phyloP scores from a whole-genome alignment of 768 basidiomycete genomes.

The Termitomyces sp. region DNA sequence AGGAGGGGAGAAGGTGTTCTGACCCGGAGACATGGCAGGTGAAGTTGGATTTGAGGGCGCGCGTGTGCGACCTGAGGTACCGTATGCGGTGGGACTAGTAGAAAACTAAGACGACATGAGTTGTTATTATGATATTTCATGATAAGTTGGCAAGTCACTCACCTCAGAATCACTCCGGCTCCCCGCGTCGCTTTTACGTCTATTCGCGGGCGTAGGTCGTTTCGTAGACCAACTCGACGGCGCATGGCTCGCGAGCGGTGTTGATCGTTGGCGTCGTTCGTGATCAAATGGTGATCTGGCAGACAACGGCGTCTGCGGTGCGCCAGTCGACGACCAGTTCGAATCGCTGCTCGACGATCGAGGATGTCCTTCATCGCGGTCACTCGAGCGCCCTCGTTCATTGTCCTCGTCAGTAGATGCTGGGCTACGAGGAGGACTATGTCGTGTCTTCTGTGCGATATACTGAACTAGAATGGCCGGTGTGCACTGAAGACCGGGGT shows the following conservation, averaged over 20 bases:
- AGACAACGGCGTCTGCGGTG: conserved; percentile 49
- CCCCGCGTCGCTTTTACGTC: conserved; percentile 75
- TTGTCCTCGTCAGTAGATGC: conserved; percentile 25
- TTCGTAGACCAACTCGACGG: conserved; percentile 71
- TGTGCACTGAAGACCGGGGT: conserved; percentile 63
- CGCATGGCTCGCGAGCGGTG: conserved; percentile 49
- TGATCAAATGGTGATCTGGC: conserved; percentile 64
- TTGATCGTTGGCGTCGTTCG: conserved; percentile 63
- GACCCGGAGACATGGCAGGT: conserved; percentile 27
- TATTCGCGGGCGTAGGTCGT: conserved; percentile 58
- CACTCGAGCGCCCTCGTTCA: conserved; percentile 30
- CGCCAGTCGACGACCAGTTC: conserved; percentile 42
- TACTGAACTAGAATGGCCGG: conserved; percentile 60
- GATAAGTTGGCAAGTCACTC: conserved; percentile 16
- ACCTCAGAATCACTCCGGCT: conserved; percentile 76
- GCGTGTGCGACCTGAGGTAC: conserved; percentile 44
- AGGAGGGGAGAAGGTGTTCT: conserved; percentile 25
- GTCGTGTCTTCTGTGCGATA: conserved; percentile 56
- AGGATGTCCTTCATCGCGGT: conserved; percentile 23
- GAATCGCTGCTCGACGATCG: conserved; percentile 60
- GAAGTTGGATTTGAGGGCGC: conserved; percentile 73
- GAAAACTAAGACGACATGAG: conserved; percentile 23
- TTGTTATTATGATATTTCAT: conserved; percentile 8
- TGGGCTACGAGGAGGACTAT: conserved; percentile 36
- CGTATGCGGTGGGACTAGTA: conserved; percentile 37